A percentile compares a stretch with the other conserved stretches of the same genome.
These are phyloP conservation scores for Solanum aculeatissimum DNA, from an alignment of 305 asterid species.

Conservation along the genomic window DNA sequence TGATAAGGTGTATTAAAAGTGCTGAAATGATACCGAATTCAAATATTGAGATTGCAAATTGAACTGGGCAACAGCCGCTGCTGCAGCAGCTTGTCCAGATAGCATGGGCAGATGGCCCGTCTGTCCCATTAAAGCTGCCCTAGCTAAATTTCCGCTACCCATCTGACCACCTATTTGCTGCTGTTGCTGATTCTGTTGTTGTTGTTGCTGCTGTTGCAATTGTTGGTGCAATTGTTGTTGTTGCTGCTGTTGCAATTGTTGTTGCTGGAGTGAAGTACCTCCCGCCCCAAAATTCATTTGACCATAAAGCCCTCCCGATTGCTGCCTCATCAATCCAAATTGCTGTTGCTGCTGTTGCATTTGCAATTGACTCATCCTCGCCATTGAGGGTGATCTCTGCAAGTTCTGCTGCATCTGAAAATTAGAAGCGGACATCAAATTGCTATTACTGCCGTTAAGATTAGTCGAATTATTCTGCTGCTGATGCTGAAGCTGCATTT, in stretches of 20 bases:
- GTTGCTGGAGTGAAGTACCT: slow-evolving; percentile 38
- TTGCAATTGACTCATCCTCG: slow-evolving; percentile 62
- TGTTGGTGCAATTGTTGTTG: slow-evolving; percentile 11
- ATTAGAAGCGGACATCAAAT: slow-evolving; percentile 43
- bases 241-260: slow-evolving; percentile 18
- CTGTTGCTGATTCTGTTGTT: slow-evolving; percentile 28
- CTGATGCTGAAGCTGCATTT: slow-evolving; percentile 34
- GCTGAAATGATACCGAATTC: slow-evolving; percentile 45
- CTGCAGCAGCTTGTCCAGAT: slow-evolving; percentile 54
- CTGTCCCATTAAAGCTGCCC: slow-evolving; percentile 50
- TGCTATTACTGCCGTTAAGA: slow-evolving; percentile 14
- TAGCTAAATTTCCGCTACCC: slow-evolving; percentile 40
- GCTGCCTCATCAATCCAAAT: slow-evolving; percentile 48
- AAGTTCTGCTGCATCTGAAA: slow-evolving; percentile 23
- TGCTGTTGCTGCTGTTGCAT: slow-evolving; percentile 42
- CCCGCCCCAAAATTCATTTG: slow-evolving; percentile 71
- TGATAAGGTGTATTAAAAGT: background rate
- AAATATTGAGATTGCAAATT: slow-evolving; percentile 63
- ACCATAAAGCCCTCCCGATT: slow-evolving; percentile 46
- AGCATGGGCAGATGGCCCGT: slow-evolving; percentile 63
- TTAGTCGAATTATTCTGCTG: slow-evolving; percentile 20
- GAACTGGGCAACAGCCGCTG: slow-evolving; percentile 58
- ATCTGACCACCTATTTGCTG: slow-evolving; percentile 30
- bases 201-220: slow-evolving; percentile 11
- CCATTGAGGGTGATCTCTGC: slow-evolving; percentile 56